Evolutionary conservation across 2,329 filamentous ascomycete species (phyloP), one percentile per base, ranked within the genome.

Genomic region (Elsinoe fawcettii): DNA sequence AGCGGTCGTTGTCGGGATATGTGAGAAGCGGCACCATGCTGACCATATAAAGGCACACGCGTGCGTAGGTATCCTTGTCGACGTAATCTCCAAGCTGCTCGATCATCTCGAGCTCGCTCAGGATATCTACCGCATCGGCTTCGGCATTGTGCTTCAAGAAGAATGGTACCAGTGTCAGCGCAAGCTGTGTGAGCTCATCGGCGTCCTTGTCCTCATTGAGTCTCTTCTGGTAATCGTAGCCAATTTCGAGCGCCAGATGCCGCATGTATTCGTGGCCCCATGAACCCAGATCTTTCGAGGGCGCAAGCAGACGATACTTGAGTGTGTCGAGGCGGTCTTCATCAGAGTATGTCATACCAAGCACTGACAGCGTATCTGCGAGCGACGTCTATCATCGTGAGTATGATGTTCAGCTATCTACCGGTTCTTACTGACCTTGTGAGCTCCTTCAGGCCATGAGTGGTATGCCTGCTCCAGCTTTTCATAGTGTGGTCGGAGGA

Each of bases 261-360:
- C 95, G 83, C 69, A 95, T 90, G 72, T 99, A 99, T 79, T 99
- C 93, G 71, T 99, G 95, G 59, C 93, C 93, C 93, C 93, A 99
- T 5, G 92, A 96, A 58, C 86, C 88, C 67, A 99, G 90, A 72
- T 99, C 93, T 71, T 90, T 85, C 37, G 90, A 88, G 27, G 91
- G 90, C 34, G 92, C 87, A 60, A 96, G 80, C 54, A 99, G 80
- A 63, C 93, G 85, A 77, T 93, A 99, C 75, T 96, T 97, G 67
- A 99, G 82, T 51, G 93, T 96, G 72, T 99, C 93, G 73, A 95
- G 84, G 71, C 90, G 85, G 67, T 96, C 90, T 74, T 97, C 93
- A 69, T 97, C 92, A 51, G 92, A 96, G 71, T 92, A 96, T 56
- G 93, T 99, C 93, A 99, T 99, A 61, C 92, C 93, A 65, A 99